phyloP scores from a whole-genome alignment of 768 basidiomycete species.

The Tephrocybe sp. region DNA sequence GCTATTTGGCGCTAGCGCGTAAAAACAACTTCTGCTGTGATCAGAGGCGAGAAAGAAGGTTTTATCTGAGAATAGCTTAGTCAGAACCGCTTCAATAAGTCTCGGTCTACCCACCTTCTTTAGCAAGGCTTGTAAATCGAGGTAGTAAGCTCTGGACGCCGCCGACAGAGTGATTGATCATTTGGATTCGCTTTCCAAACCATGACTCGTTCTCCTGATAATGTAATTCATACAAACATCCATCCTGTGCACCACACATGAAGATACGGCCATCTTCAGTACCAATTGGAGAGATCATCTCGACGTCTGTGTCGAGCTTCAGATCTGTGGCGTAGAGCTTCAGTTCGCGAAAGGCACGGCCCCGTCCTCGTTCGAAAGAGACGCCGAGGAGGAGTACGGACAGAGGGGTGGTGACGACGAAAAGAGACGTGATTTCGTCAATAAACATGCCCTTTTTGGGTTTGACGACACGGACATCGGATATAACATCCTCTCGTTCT shows the following conservation, averaged over 20 bases:
- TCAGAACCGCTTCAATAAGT: conserved; percentile 2
- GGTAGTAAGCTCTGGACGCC: conserved; percentile 80
- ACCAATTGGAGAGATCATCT: conserved; percentile 84
- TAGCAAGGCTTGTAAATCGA: conserved; percentile 59
- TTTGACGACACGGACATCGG: conserved; percentile 83
- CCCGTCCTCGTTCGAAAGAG: conserved; percentile 48
- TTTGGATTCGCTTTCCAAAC: conserved; percentile 84
- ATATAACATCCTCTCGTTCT: conserved; percentile 89
- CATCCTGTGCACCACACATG: conserved; percentile 84
- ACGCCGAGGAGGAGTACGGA: conserved; percentile 86
- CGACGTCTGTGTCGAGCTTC: conserved; percentile 71
- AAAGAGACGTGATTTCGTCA: conserved; percentile 85
- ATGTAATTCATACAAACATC: conserved; percentile 87
- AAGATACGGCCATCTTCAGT: conserved; percentile 86
- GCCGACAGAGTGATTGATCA: conserved; percentile 86
- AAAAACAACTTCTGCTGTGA: conserved; percentile 67
- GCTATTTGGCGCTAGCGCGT: conserved; percentile 68
- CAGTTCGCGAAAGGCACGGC: conserved; percentile 63
- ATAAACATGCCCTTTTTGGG: conserved; percentile 88
- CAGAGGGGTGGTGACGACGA: conserved; percentile 88
- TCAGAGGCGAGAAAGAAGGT: conserved; percentile 72
- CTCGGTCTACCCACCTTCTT: conserved; percentile 56
- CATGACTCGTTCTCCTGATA: conserved; percentile 91
- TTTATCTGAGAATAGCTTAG: conserved; percentile 51
- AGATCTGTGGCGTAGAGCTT: conserved; percentile 91